phyloP scores from a whole-genome alignment of 2,329 filamentous ascomycete genomes.

The Amphichorda felina region DNA sequence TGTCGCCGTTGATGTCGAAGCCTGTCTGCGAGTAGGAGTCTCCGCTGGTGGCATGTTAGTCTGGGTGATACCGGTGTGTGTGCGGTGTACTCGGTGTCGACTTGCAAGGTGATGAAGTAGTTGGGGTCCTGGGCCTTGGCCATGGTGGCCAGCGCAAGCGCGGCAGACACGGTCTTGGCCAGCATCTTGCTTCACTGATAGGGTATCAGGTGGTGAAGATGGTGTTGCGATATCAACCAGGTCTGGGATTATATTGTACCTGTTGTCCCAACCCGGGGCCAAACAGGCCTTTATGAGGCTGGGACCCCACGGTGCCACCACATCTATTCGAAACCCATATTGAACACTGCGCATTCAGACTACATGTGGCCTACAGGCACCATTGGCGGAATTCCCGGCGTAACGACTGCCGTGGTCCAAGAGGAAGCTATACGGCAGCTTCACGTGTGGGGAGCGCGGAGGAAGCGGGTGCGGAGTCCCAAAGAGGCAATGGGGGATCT shows the following conservation, averaged over 20 bases:
- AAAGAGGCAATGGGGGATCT: background rate
- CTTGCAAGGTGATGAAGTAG: conserved; percentile 3
- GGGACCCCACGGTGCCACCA: too few species aligned
- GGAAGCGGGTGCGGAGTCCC: background rate
- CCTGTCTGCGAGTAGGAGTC: conserved; percentile 24
- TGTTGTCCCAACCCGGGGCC: too few species aligned
- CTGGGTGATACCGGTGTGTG: background rate
- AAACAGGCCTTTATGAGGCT: too few species aligned
- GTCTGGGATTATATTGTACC: too few species aligned
- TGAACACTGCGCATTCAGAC: too few species aligned
- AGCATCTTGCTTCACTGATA: background rate
- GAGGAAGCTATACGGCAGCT: too few species aligned
- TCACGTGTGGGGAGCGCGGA: too few species aligned
- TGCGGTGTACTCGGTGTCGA: background rate
- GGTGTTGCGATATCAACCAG: too few species aligned
- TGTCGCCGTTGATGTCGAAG: conserved; percentile 38
- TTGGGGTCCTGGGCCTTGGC: background rate
- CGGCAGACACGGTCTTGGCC: background rate
- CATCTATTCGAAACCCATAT: too few species aligned
- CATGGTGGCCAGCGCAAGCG: background rate
- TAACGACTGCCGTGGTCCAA: background rate
- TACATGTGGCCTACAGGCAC: too few species aligned
- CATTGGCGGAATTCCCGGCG: background rate
- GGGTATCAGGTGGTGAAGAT: too few species aligned
- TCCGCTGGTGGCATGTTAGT: conserved; percentile 10